Conservation (phyloP, 345 rosid species). For the Salix arbutifolia region DNA sequence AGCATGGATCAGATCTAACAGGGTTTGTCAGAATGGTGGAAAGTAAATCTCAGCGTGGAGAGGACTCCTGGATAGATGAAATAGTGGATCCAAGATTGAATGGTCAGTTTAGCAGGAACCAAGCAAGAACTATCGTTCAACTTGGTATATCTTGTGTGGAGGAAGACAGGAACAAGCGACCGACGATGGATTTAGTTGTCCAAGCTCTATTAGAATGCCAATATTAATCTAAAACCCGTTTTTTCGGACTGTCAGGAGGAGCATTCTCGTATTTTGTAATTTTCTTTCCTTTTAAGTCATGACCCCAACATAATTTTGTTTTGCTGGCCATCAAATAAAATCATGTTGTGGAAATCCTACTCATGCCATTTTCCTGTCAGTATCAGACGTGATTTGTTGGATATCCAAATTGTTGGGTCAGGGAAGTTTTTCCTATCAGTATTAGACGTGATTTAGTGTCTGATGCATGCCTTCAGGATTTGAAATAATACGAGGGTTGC, state of each 20-base stretch:
- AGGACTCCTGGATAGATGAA: constrained; percentile 11
- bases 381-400: background rate
- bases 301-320: background rate
- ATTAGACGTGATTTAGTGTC: too few relatives aligned
- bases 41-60: constrained; percentile 2
- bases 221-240: constrained; percentile 6
- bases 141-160: constrained; percentile 25
- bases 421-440: too few relatives aligned
- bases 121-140: constrained; percentile 11
- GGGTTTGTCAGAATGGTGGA: background rate
- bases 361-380: background rate
- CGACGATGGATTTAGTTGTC: constrained; percentile 28
- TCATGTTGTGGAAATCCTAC: background rate
- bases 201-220: constrained; percentile 23
- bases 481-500: background rate
- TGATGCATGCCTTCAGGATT: too few relatives aligned
- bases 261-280: background rate
- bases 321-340: background rate
- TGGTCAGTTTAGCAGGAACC: background rate
- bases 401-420: background rate
- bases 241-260: background rate
- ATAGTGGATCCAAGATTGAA: constrained; percentile 22
- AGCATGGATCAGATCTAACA: constrained; percentile 18
- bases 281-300: background rate
- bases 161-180: constrained; percentile 25